Percentiles rank a stretch among this genome's conserved stretches.
These are phyloP conservation scores for Sapria himalayana DNA, from an alignment of 345 rosid species.

Conservation along the genomic window DNA sequence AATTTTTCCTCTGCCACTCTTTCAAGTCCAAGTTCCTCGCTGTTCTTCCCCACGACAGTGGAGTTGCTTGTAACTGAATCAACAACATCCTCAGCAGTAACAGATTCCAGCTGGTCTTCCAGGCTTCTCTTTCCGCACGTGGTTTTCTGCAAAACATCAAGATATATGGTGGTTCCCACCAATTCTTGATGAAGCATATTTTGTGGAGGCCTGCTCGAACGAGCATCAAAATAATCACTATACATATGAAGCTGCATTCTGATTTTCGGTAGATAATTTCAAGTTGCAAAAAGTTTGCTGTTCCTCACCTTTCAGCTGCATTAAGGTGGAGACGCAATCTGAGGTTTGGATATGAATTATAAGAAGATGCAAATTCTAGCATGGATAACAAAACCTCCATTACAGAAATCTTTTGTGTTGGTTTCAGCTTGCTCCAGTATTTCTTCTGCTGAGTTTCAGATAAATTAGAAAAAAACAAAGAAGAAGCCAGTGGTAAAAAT, in stretches of 20 bases:
- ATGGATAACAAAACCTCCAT: constrained; percentile 76
- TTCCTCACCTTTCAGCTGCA: constrained; percentile 55
- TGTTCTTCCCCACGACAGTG: constrained; percentile 6
- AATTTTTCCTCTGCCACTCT: constrained; percentile 69
- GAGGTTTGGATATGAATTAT: constrained; percentile 72
- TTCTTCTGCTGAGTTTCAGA: constrained; percentile 33
- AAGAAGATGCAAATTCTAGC: constrained; percentile 79
- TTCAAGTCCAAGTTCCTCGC: constrained; percentile 29
- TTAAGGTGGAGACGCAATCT: constrained; percentile 60
- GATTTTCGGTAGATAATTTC: too few species aligned
- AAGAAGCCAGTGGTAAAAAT: too few species aligned
- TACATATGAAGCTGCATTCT: too few species aligned
- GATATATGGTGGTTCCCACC: constrained; percentile 62
- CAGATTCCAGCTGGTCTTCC: constrained; percentile 15
- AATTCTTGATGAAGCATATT: constrained; percentile 93
- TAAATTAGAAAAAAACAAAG: not conserved
- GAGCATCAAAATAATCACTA: too few species aligned
- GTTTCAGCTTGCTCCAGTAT: constrained; percentile 73
- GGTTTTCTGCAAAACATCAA: constrained; percentile 74
- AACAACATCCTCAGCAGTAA: constrained; percentile 11
- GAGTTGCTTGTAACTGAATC: constrained; percentile 12
- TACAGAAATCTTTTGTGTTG: constrained; percentile 51
- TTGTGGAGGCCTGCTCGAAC: constrained; percentile 85
- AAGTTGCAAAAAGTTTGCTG: not conserved
- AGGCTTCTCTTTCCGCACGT: constrained; percentile 21